phyloP scores from a whole-genome alignment of 371 early-diverging fungal genomes.

The Cladochytrium tenue region DNA sequence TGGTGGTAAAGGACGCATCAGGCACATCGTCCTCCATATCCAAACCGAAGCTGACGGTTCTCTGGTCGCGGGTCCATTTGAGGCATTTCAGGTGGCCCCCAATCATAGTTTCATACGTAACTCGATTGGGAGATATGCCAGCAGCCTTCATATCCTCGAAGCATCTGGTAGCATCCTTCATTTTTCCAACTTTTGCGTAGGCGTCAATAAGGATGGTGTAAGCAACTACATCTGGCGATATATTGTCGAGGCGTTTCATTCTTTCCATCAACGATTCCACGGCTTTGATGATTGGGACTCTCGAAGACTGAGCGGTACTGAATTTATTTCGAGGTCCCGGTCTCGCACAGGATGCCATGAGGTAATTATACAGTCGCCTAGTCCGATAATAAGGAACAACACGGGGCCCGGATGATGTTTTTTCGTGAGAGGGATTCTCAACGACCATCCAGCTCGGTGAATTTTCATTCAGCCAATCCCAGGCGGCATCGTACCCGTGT shows the following conservation, averaged over 20 bases:
- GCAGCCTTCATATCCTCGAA: slow-evolving; percentile 11
- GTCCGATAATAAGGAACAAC: not conserved
- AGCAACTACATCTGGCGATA: slow-evolving; percentile 3
- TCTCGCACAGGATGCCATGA: not conserved
- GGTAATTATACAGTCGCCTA: not conserved
- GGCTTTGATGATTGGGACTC: not conserved
- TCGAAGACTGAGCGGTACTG: not conserved
- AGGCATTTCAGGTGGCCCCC: slow-evolving; percentile 11
- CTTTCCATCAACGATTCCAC: slow-evolving; percentile 1
- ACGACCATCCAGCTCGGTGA: not conserved
- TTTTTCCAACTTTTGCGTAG: slow-evolving; percentile 10
- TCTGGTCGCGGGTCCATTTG: not conserved
- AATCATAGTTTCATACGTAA: slow-evolving; percentile 15
- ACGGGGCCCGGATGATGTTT: not conserved
- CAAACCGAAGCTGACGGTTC: not conserved
- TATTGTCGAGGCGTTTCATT: not conserved
- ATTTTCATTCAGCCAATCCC: not conserved
- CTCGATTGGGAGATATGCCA: slow-evolving; percentile 11
- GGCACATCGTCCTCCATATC: not conserved
- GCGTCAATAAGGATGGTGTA: slow-evolving; percentile 18
- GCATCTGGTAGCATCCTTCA: slow-evolving; percentile 8
- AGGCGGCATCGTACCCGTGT: not conserved
- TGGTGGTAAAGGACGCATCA: not conserved
- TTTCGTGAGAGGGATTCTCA: no score
- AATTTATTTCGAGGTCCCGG: not conserved